Conservation (phyloP, 768 basidiomycete genomes). For the Pulveroboletus ravenelii region DNA sequence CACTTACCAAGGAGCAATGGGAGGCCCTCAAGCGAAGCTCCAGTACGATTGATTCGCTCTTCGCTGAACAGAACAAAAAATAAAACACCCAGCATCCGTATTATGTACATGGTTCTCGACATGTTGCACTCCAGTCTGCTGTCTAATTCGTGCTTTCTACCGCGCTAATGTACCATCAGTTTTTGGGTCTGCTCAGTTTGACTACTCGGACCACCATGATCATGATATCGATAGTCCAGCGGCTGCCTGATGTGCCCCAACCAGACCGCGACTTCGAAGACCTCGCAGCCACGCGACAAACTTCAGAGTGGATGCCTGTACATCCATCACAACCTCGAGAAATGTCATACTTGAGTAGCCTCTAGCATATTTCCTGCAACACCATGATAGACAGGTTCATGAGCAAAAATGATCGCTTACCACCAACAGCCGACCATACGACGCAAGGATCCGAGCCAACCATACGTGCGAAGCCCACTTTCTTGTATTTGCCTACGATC, state of each 20-base stretch:
- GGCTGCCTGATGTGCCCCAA: conserved; percentile 66
- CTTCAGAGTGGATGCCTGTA: conserved; percentile 51
- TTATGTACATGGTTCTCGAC: background rate
- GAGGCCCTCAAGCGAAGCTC: conserved; percentile 43
- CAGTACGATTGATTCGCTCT: conserved; percentile 47
- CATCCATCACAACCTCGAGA: conserved; percentile 61
- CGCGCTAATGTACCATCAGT: background rate
- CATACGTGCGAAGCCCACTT: conserved; percentile 44
- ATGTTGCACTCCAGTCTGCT: background rate
- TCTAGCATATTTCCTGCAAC: conserved; percentile 54
- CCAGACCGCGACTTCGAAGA: conserved; percentile 51
- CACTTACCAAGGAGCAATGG: conserved; percentile 67
- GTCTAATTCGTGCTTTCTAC: conserved; percentile 1
- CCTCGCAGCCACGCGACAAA: conserved; percentile 63
- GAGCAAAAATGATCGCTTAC: conserved; percentile 38
- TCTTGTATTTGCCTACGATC: conserved; percentile 51
- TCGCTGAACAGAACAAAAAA: conserved; percentile 31
- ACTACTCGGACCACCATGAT: background rate
- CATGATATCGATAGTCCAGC: conserved; percentile 49
- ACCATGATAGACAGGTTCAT: conserved; percentile 1
- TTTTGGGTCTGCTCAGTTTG: background rate
- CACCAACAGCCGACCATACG: conserved; percentile 64
- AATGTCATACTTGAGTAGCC: conserved; percentile 47
- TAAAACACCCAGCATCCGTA: background rate
- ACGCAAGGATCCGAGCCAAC: conserved; percentile 47